phyloP scores from a whole-genome alignment of 2,329 filamentous ascomycete species.

The Lithohypha guttulata region DNA sequence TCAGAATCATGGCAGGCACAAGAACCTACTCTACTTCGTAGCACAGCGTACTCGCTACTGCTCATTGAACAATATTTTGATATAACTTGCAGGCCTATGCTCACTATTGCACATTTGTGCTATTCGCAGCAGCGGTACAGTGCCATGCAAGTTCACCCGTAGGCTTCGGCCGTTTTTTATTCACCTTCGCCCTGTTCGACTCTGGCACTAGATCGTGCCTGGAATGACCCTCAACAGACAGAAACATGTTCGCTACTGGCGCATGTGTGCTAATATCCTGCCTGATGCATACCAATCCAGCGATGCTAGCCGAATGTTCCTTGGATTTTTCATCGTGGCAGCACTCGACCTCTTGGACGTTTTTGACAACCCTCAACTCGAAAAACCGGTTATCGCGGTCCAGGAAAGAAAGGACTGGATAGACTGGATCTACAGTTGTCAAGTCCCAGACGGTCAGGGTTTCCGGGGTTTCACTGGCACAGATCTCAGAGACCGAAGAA shows the following conservation, averaged over 20 bases:
- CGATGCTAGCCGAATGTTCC: conserved; percentile 80
- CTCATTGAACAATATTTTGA: no score
- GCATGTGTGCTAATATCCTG: conserved; percentile 71
- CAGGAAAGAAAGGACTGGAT: conserved; percentile 48
- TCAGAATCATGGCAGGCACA: no score
- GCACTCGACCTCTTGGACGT: conserved; percentile 70
- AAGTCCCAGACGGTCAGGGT: conserved; percentile 66
- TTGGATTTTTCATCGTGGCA: conserved; percentile 80
- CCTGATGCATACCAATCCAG: conserved; percentile 75
- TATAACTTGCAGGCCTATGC: no score
- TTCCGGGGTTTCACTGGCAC: conserved; percentile 78
- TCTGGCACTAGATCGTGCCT: not conserved
- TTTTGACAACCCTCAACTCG: conserved; percentile 34
- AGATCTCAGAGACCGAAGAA: conserved; percentile 39
- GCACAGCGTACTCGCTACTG: no score
- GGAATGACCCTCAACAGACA: conserved; percentile 35
- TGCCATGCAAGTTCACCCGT: no score
- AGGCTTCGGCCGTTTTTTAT: no score
- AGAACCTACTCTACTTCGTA: no score
- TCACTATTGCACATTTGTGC: no score
- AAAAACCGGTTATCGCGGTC: conserved; percentile 12
- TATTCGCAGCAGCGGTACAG: no score
- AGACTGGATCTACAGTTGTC: conserved; percentile 75
- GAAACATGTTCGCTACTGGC: conserved; percentile 82
- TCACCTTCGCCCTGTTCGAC: not conserved